A percentile compares a stretch with the other conserved stretches of the same genome.
These are phyloP conservation scores for Phialophora macrospora DNA, from an alignment of 2,329 filamentous ascomycete species.

Conservation along the genomic window DNA sequence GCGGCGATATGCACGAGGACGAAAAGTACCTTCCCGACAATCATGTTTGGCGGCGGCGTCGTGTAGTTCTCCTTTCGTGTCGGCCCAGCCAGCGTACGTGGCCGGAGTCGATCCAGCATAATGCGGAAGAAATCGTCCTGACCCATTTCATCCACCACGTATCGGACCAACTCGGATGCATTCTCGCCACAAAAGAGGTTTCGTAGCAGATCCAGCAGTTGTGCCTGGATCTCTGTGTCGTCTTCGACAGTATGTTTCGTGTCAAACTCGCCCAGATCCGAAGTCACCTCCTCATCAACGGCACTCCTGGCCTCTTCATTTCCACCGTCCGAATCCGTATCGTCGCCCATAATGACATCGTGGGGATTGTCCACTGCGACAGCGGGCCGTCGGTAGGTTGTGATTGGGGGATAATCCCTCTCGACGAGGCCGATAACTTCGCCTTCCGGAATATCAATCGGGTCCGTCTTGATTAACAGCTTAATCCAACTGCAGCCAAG, in stretches of 20 bases:
- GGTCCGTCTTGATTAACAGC: conserved; percentile 70
- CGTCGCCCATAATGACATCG: conserved; percentile 42
- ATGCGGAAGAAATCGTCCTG: conserved; percentile 80
- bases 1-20: conserved; percentile 89
- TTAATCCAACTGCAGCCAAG: conserved; percentile 80
- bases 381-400: conserved; percentile 6
- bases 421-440: conserved; percentile 39
- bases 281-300: conserved; percentile 38
- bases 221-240: conserved; percentile 85
- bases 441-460: conserved; percentile 39
- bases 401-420: conserved; percentile 36
- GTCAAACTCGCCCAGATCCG: conserved; percentile 68
- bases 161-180: conserved; percentile 76
- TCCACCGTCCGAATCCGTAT: conserved; percentile 33
- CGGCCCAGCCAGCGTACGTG: conserved; percentile 49
- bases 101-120: conserved; percentile 75
- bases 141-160: conserved; percentile 75
- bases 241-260: conserved; percentile 71
- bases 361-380: conserved; percentile 11
- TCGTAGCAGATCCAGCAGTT: conserved; percentile 84
- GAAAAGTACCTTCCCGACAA: conserved; percentile 77
- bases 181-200: conserved; percentile 78
- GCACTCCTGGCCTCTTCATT: background rate
- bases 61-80: conserved; percentile 41
- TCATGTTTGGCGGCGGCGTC: conserved; percentile 57